Evolutionary conservation across 495 filamentous ascomycete genomes (phyloP).

Genomic region (Penicillium daleae): DNA sequence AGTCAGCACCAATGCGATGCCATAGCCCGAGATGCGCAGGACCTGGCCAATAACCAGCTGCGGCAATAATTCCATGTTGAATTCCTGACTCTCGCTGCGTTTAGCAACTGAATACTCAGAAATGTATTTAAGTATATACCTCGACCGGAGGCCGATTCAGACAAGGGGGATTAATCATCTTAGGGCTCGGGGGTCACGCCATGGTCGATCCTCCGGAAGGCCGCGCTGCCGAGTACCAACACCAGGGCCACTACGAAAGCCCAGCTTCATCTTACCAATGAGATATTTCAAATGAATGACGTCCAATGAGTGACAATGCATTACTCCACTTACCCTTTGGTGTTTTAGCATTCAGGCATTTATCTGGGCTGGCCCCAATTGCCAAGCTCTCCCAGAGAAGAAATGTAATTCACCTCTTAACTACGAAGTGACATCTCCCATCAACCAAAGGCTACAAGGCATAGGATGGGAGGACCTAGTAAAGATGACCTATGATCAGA

Average conservation of each 20-base stretch:
- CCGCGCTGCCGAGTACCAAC: conserved; percentile 8
- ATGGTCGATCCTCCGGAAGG: conserved; percentile 23
- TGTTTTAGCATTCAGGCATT: not conserved
- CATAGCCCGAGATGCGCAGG: conserved; percentile 30
- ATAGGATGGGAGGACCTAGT: not conserved
- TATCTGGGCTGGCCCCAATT: not conserved
- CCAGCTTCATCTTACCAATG: not conserved
- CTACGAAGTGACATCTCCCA: not conserved
- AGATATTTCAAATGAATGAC: not conserved
- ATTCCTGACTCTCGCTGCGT: conserved; percentile 14
- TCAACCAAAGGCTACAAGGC: not conserved
- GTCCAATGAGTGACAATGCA: not conserved
- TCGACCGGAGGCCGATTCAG: conserved; percentile 26
- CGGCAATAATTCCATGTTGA: conserved; percentile 21
- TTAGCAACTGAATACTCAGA: not conserved
- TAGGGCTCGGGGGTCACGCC: conserved; percentile 18
- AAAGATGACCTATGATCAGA: not conserved
- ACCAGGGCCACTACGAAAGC: not conserved
- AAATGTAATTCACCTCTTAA: not conserved
- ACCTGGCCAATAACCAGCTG: conserved; percentile 30
- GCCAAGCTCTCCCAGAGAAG: not conserved
- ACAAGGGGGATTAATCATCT: conserved; percentile 28
- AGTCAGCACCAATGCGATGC: conserved; percentile 38
- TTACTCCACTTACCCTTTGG: not conserved
- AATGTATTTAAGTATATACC: conserved; percentile 1